phyloP scores from a whole-genome alignment of 2,329 filamentous ascomycete genomes.

The Colletotrichum gloeosporioides region DNA sequence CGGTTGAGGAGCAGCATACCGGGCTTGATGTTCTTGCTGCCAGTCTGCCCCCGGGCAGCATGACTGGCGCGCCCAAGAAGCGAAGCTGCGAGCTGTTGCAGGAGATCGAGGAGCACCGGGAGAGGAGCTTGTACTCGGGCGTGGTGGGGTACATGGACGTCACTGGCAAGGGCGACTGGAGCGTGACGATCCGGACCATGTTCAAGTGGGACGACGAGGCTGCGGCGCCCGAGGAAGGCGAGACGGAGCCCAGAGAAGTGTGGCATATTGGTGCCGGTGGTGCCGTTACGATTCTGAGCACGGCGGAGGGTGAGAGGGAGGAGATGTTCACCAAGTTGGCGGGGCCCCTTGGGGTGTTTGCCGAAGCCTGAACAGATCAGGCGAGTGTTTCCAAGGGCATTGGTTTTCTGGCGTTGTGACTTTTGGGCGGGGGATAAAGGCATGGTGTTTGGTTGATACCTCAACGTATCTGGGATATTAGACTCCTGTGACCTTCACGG shows the following conservation, averaged over 20 bases:
- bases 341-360: slow-evolving; percentile 59
- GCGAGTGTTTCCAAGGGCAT: background rate
- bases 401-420: background rate
- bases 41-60: slow-evolving; percentile 86
- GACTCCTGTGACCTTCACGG: slow-evolving; percentile 23
- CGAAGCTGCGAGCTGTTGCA: slow-evolving; percentile 84
- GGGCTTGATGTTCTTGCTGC: slow-evolving; percentile 79
- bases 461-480: slow-evolving; percentile 29
- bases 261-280: slow-evolving; percentile 93
- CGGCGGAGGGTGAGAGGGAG: slow-evolving; percentile 79
- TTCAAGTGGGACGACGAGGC: slow-evolving; percentile 73
- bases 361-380: slow-evolving; percentile 24
- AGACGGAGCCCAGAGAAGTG: slow-evolving; percentile 50
- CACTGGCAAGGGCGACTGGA: slow-evolving; percentile 86
- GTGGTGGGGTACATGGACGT: slow-evolving; percentile 91
- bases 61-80: slow-evolving; percentile 97
- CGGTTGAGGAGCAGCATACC: slow-evolving; percentile 44
- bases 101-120: slow-evolving; percentile 66
- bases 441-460: slow-evolving; percentile 21
- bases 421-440: background rate
- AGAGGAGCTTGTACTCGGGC: slow-evolving; percentile 83
- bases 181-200: slow-evolving; percentile 85
- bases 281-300: slow-evolving; percentile 86
- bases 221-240: slow-evolving; percentile 30
- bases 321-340: slow-evolving; percentile 86